Conservation (phyloP, 2,329 filamentous ascomycete species). For the Diaporthe sp. region DNA sequence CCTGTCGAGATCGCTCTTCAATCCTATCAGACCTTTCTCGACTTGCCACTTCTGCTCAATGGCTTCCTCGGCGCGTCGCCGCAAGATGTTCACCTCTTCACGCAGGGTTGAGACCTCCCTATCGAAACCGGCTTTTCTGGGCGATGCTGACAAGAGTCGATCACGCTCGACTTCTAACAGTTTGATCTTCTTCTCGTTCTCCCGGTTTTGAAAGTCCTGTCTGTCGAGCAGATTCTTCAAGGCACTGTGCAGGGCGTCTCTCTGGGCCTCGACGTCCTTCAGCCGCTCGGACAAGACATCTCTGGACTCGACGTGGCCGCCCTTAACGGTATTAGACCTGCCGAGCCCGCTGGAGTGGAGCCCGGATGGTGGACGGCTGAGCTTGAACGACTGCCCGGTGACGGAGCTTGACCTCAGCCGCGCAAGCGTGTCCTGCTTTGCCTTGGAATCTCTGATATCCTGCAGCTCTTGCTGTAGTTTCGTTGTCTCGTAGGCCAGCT, state of each 20-base stretch:
- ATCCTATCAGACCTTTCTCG: constrained; percentile 87
- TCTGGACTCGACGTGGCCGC: constrained; percentile 66
- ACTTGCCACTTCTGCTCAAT: constrained; percentile 97
- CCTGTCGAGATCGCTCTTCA: constrained; percentile 97
- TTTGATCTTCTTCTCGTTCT: constrained; percentile 85
- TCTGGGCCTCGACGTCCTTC: constrained; percentile 93
- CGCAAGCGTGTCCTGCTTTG: constrained; percentile 48
- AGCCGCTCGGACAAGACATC: constrained; percentile 83
- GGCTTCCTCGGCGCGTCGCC: constrained; percentile 91
- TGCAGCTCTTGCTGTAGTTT: constrained; percentile 91
- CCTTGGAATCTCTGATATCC: constrained; percentile 68
- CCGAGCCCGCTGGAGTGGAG: constrained; percentile 50
- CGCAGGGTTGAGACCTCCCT: constrained; percentile 84
- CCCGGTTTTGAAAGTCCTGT: constrained; percentile 86
- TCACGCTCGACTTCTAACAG: constrained; percentile 84
- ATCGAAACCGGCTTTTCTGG: constrained; percentile 84
- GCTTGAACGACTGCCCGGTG: constrained; percentile 50
- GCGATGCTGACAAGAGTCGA: constrained; percentile 76
- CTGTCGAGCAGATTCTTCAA: constrained; percentile 88
- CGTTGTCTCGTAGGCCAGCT: constrained; percentile 82
- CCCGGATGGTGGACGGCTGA: constrained; percentile 49
- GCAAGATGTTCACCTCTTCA: constrained; percentile 86
- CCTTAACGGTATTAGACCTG: constrained; percentile 72
- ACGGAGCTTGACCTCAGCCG: constrained; percentile 58
- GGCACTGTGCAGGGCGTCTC: constrained; percentile 90